Conservation (phyloP, 2,329 filamentous ascomycete species). For the Penicillium frequentans region DNA sequence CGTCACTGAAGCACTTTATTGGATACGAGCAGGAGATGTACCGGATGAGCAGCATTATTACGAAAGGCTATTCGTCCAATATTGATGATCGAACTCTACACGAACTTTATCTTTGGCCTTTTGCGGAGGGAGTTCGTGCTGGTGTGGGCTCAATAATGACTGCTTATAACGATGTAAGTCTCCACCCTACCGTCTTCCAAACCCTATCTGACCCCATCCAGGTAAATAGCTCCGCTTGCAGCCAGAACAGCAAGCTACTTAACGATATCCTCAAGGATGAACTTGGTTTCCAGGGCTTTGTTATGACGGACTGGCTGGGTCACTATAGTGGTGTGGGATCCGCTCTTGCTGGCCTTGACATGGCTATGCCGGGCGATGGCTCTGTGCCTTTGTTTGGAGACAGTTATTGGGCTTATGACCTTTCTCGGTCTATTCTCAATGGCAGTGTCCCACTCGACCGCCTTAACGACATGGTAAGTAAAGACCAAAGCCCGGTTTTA, state of each 20-base stretch:
- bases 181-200: background rate
- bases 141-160: slow-evolving; percentile 50
- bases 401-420: slow-evolving; percentile 57
- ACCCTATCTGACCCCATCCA: slow-evolving; percentile 22
- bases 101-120: slow-evolving; percentile 50
- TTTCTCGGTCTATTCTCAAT: slow-evolving; percentile 57
- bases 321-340: slow-evolving; percentile 61
- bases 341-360: slow-evolving; percentile 64
- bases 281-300: slow-evolving; percentile 69
- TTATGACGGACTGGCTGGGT: slow-evolving; percentile 70
- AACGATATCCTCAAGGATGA: slow-evolving; percentile 73
- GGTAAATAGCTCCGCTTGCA: slow-evolving; percentile 66
- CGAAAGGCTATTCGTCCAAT: slow-evolving; percentile 47
- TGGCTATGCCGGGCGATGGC: slow-evolving; percentile 68
- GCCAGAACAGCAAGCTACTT: slow-evolving; percentile 67
- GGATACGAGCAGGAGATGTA: slow-evolving; percentile 49
- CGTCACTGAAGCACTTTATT: slow-evolving; percentile 59
- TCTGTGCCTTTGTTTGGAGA: slow-evolving; percentile 53
- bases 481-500: background rate
- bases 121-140: slow-evolving; percentile 50
- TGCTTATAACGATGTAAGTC: slow-evolving; percentile 43
- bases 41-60: slow-evolving; percentile 49
- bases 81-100: slow-evolving; percentile 53
- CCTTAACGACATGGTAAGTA: slow-evolving; percentile 51
- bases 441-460: slow-evolving; percentile 57